Evolutionary conservation across 306 rosid genomes (phyloP).

Genomic region (Cucurbita pepo): DNA sequence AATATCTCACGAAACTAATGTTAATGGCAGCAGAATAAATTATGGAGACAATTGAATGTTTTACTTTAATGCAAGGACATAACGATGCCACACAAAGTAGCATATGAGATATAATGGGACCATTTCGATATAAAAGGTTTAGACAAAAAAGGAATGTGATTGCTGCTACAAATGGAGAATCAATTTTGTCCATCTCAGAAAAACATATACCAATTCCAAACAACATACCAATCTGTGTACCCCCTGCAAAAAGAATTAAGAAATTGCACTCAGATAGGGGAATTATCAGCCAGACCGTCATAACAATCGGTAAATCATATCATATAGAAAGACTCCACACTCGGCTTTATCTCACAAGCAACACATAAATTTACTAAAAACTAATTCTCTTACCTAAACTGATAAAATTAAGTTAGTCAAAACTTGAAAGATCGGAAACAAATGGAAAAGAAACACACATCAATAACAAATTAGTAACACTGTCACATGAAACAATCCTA

Average conservation of each 20-base stretch:
- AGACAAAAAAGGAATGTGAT: conserved; percentile 37
- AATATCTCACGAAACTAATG: conserved; percentile 9
- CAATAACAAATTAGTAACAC: not conserved
- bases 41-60: conserved; percentile 16
- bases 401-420: not conserved
- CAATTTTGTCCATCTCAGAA: conserved; percentile 40
- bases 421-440: not conserved
- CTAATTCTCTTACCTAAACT: not conserved
- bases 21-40: conserved; percentile 18
- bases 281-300: conserved; percentile 4
- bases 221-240: conserved; percentile 41
- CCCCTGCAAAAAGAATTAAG: conserved; percentile 62
- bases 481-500: not conserved
- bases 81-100: conserved; percentile 17
- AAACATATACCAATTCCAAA: conserved; percentile 47
- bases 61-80: conserved; percentile 33
- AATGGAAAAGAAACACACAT: not conserved
- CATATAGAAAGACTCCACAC: not conserved
- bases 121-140: conserved; percentile 15
- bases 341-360: not conserved
- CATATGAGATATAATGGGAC: conserved; percentile 11
- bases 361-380: not conserved
- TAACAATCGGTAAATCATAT: conserved; percentile 6
- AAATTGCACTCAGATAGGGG: conserved; percentile 21
- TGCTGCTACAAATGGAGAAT: conserved; percentile 40